Base-by-base conservation (phyloP, 306 rosid genomes). In the Purshia tridentata region DNA sequence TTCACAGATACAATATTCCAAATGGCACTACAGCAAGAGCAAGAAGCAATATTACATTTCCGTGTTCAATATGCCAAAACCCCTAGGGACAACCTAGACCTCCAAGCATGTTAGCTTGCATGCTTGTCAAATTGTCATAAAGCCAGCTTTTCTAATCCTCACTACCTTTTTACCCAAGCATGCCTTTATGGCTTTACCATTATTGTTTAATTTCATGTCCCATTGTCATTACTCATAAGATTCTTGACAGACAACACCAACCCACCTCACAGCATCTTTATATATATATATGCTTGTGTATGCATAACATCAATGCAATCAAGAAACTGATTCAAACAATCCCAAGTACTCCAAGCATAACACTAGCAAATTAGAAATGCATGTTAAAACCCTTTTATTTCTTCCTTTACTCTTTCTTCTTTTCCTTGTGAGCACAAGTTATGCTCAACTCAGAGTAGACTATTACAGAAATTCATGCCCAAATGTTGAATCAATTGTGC, bases 391-490 rank as follows among this genome's bases (percentile, higher is more conserved):
- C 23, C 51, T 77, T 63, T 54, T 55, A 19, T 68, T 72, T 62
- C 78, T 77, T 65, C 77, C 74, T 49, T 63, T 41, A 51, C 45
- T 84, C 51, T 54, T 57, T 20, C 54, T 87, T 65, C 77, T 86
- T 68, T 81, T 76, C 53, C 50, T 81, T 47, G 35, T 81, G 18
- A 65, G 58, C 53, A 20, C 57, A 18, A 68, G 73, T 48, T 23
- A 69, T 62, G 86, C 90, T 58, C 77, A 80, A 44, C 96, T 93
- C 75, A 72, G 59, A 4, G 72, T 51, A 8, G 78, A 87, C 18
- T 69, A 83, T 74, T 88, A 93, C 87, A 76, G 61, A 18, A 60
- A 84, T 6, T 52, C 93, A 61, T 93, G 97, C 81, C 97, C 97
- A 2, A 69, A 88, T 64, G 93, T 90, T 10, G 93, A 91, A 71